Base-by-base conservation (phyloP, 2,329 filamentous ascomycete genomes). In the Mollisiaceae sp. region DNA sequence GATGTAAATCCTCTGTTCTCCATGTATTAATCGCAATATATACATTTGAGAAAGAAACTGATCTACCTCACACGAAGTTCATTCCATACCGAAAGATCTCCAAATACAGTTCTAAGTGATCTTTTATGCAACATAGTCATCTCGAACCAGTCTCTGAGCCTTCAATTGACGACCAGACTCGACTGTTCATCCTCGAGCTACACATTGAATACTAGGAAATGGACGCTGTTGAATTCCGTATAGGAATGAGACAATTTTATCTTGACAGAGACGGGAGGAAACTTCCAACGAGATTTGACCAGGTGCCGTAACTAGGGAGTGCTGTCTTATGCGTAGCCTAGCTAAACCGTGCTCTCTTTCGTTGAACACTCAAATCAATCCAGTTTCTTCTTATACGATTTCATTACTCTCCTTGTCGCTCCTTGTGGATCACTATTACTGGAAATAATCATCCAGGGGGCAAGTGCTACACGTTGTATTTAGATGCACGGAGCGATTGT, bases 71-170 rank as follows among this genome's bases (percentile, higher is more conserved):
- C 22, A 86, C 83, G 65, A 86, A 86, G 62, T 86, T 83, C 79
- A 85, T 84, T 0, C 83, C 83, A 68, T 82, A 86, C 36, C 79
- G 80, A 39, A 86, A 79, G 18, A 82, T 82, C 15, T 77, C 79
- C 9, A 86, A 79, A 68, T 86, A 86, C 1, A 76, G 71, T 15
- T 78, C 73, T 54, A 80, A 78, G 56, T 81, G 86, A 73, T 0
- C 82, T 83, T 70, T 83, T 82, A 56, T 83, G 82, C 5, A 69
- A 20, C 64, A 84, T 76, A 0, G 83, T 78, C 71, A 84, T 85
- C 18, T 83, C 78, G 0, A 82, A 80, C 84, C 84, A 86, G 67
- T 82, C 82, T 65, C 80, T 79, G 0, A 86, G 80, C 1, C 78
- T 77, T 0, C 86, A 73, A 22, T 85, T 85, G 4, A 82, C 74